These are phyloP conservation scores for Mortierella alpina DNA, from an alignment of 192 early-diverging fungal species.

Conservation along the genomic window DNA sequence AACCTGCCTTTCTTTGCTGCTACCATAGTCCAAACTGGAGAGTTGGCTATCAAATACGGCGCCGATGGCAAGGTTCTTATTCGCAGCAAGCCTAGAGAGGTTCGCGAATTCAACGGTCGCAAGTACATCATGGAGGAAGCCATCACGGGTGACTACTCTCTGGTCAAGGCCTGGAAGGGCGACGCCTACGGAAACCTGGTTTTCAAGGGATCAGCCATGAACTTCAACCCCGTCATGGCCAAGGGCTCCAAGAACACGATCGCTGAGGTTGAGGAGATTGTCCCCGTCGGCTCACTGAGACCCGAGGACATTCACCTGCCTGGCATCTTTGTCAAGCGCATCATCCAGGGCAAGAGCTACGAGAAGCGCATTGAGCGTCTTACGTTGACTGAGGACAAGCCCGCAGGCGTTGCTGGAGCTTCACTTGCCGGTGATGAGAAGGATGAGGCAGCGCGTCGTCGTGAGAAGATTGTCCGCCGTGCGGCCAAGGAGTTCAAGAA, in stretches of 20 bases:
- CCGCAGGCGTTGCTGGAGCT: conserved; percentile 35
- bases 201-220: conserved; percentile 76
- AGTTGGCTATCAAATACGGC: conserved; percentile 79
- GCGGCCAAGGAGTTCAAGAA: conserved; percentile 84
- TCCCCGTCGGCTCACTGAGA: conserved; percentile 71
- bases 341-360: conserved; percentile 75
- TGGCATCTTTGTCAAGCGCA: conserved; percentile 78
- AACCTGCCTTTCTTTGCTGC: not conserved
- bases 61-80: conserved; percentile 65
- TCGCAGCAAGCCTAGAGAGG: conserved; percentile 72
- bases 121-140: conserved; percentile 85
- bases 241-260: conserved; percentile 79
- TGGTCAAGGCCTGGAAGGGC: conserved; percentile 90
- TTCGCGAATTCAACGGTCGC: conserved; percentile 70
- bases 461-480: conserved; percentile 78
- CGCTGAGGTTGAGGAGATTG: conserved; percentile 85
- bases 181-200: conserved; percentile 81
- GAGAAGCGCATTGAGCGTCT: conserved; percentile 81
- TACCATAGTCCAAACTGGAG: conserved; percentile 69
- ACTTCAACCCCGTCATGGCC: conserved; percentile 85
- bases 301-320: conserved; percentile 81
- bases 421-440: conserved; percentile 42
- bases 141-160: conserved; percentile 77
- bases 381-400: conserved; percentile 61
- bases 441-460: conserved; percentile 48